Evolutionary conservation across 805 yeast genomes (phyloP).

Genomic region (Metschnikowia cubensis): DNA sequence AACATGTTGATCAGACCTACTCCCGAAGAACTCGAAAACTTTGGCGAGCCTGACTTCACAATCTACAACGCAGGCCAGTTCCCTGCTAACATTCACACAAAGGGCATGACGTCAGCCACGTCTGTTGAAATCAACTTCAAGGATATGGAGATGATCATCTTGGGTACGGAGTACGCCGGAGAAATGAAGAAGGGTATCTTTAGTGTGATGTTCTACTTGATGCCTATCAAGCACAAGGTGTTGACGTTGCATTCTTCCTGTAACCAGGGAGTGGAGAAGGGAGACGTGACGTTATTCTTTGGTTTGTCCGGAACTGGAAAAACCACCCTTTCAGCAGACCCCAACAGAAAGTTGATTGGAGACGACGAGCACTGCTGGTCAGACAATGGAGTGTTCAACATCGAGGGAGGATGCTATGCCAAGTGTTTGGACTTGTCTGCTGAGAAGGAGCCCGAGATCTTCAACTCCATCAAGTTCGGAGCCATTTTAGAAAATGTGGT

Average conservation of each 20-base stretch:
- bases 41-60: constrained; percentile 97
- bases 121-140: constrained; percentile 95
- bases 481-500: constrained; percentile 91
- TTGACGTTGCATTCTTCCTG: constrained; percentile 94
- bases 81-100: constrained; percentile 95
- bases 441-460: constrained; percentile 97
- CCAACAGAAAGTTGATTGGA: constrained; percentile 88
- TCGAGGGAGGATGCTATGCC: constrained; percentile 99
- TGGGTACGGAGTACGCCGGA: constrained; percentile 99
- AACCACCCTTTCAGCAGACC: constrained; percentile 95
- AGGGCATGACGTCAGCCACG: constrained; percentile 95
- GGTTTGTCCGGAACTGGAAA: constrained; percentile 98
- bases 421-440: constrained; percentile 85
- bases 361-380: constrained; percentile 99
- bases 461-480: constrained; percentile 91
- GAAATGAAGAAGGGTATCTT: constrained; percentile 99
- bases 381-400: constrained; percentile 95
- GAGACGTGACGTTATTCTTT: constrained; percentile 92
- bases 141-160: constrained; percentile 97
- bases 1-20: constrained; percentile 97
- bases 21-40: constrained; percentile 76
- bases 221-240: constrained; percentile 91
- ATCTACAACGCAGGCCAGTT: constrained; percentile 98
- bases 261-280: constrained; percentile 76
- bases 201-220: constrained; percentile 97